Evolutionary conservation across 1,284 basidiomycete genomes (phyloP).

Genomic region (Fomitopsis pinicola): DNA sequence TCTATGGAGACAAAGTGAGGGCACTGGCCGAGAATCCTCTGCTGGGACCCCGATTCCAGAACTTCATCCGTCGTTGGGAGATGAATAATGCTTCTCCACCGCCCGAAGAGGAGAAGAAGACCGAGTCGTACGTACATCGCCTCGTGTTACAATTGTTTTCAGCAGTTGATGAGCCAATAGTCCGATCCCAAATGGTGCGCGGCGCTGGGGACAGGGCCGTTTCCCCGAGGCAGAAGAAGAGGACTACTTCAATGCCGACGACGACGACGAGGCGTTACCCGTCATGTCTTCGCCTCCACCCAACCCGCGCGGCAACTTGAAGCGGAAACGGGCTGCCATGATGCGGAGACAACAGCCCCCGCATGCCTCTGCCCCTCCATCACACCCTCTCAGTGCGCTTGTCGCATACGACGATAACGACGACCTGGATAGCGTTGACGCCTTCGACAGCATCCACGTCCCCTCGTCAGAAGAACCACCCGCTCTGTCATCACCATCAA

Average conservation of each 20-base stretch:
- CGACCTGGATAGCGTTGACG: conserved; percentile 16
- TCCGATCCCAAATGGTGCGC: conserved; percentile 24
- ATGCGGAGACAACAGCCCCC: conserved; percentile 19
- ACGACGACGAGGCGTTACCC: conserved; percentile 45
- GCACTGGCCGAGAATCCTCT: conserved; percentile 59
- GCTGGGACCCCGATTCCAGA: conserved; percentile 66
- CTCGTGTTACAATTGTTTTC: neutral
- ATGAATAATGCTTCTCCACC: conserved; percentile 87
- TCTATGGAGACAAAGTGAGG: conserved; percentile 64
- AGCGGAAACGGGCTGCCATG: conserved; percentile 47
- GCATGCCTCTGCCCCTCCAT: conserved; percentile 26
- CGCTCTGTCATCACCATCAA: conserved; percentile 5
- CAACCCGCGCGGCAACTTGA: conserved; percentile 37
- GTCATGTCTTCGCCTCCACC: conserved; percentile 31
- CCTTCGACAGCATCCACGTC: neutral
- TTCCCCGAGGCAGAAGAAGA: conserved; percentile 73
- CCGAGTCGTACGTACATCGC: conserved; percentile 41
- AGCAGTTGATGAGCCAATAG: neutral
- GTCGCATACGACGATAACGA: conserved; percentile 68
- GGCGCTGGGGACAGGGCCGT: conserved; percentile 46
- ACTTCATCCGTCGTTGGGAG: conserved; percentile 81
- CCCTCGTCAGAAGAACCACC: conserved; percentile 4
- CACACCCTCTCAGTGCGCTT: conserved; percentile 52
- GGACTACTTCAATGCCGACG: conserved; percentile 86
- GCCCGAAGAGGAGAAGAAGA: conserved; percentile 41